phyloP scores from a whole-genome alignment of 148 eudicot species.

The Amaranthus hypochondriacus region DNA sequence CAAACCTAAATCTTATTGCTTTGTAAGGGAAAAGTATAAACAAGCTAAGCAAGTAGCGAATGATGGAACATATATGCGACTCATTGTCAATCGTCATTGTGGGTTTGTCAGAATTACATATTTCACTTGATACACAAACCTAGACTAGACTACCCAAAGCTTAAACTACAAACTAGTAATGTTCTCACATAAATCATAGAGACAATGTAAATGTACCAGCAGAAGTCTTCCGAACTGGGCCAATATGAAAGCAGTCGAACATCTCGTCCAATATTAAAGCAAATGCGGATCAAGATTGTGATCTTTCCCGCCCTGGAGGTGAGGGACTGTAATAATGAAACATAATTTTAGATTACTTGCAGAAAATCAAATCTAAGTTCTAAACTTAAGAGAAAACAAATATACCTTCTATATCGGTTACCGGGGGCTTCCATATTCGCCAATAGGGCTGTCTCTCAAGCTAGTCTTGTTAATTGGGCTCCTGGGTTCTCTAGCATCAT shows the following conservation, averaged over 20 bases:
- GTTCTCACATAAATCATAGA: background rate
- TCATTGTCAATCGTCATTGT: background rate
- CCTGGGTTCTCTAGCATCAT: constrained; percentile 28
- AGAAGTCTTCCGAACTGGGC: background rate
- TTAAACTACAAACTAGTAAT: constrained; percentile 2
- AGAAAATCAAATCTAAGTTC: background rate
- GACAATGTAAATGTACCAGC: background rate
- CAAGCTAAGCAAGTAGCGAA: no score
- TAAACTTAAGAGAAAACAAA: background rate
- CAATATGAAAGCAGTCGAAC: background rate
- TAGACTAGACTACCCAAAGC: constrained; percentile 8
- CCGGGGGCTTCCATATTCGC: constrained; percentile 41
- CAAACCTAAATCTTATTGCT: no score
- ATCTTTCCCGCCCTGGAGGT: constrained; percentile 37
- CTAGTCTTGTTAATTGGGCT: constrained; percentile 39
- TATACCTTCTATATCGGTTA: constrained; percentile 45
- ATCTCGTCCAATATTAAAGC: background rate
- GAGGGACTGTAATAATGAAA: constrained; percentile 32
- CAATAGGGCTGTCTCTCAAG: constrained; percentile 34
- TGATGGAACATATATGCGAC: background rate
- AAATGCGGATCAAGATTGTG: constrained; percentile 28
- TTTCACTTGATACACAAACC: constrained; percentile 17
- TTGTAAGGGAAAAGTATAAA: no score
- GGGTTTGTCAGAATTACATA: background rate
- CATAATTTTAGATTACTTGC: background rate